phyloP scores from a whole-genome alignment of 176 grass and related monocot genomes.

The Rhynchospora tenuis region DNA sequence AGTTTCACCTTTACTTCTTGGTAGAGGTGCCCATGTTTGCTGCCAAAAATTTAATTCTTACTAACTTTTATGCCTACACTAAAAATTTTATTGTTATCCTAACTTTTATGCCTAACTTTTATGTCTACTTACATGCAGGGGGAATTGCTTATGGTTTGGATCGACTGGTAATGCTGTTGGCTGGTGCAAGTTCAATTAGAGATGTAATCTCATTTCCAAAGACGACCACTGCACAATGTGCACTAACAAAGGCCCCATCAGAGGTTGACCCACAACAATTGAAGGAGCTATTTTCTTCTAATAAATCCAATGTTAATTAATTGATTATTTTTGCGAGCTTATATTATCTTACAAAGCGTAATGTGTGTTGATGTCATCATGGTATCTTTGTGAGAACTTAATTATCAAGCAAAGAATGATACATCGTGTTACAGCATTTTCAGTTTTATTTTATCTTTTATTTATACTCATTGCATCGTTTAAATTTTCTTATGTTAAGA shows the following conservation, averaged over 20 bases:
- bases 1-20: neutral
- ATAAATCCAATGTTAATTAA: neutral
- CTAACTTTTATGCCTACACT: neutral
- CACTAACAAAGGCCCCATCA: constrained; percentile 80
- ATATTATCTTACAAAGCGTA: neutral
- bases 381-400: neutral
- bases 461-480: neutral
- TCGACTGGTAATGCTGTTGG: constrained; percentile 92
- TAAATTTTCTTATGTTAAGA: neutral
- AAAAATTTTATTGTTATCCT: neutral
- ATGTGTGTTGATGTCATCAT: neutral
- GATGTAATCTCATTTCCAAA: constrained; percentile 97
- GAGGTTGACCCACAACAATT: constrained; percentile 67
- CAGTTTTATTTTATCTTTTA: neutral
- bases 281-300: constrained; percentile 58
- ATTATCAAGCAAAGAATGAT: neutral
- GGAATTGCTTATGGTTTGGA: constrained; percentile 97
- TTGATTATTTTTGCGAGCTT: neutral
- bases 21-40: neutral
- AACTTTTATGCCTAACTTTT: neutral
- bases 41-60: neutral
- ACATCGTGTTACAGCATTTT: neutral
- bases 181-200: constrained; percentile 65
- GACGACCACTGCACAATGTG: constrained; percentile 86
- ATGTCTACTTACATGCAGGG: constrained; percentile 32